phyloP scores from a whole-genome alignment of 768 basidiomycete species.

The Russula emetica region DNA sequence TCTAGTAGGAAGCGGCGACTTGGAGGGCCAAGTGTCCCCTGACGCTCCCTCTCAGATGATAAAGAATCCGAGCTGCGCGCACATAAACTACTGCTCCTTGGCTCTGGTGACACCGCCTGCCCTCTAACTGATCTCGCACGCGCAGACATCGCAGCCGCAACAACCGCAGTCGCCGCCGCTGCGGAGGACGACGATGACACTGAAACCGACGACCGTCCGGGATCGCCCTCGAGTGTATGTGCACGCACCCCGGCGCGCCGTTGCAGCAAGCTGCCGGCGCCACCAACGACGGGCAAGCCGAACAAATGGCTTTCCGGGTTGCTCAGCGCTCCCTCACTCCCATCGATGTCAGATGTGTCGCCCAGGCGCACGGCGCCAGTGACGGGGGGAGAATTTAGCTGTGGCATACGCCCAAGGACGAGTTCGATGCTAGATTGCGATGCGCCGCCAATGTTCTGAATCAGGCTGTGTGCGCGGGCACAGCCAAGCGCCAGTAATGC shows the following conservation, averaged over 20 bases:
- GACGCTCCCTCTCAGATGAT: constrained; percentile 13
- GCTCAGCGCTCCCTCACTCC: constrained; percentile 42
- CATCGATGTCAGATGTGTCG: constrained; percentile 41
- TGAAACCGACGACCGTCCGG: constrained; percentile 4
- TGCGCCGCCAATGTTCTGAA: constrained; percentile 59
- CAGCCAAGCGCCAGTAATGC: constrained; percentile 38
- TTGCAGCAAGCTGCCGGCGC: constrained; percentile 38
- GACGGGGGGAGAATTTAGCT: neutral
- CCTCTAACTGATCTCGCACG: constrained; percentile 3
- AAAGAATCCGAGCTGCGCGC: too few relatives aligned
- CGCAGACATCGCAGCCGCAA: neutral
- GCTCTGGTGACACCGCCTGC: constrained; percentile 8
- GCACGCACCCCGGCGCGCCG: constrained; percentile 25
- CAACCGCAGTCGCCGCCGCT: neutral
- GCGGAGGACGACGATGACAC: neutral
- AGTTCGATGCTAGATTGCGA: constrained; percentile 59
- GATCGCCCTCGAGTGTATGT: constrained; percentile 9
- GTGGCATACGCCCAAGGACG: constrained; percentile 35
- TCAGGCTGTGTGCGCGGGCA: constrained; percentile 61
- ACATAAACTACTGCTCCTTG: too few relatives aligned
- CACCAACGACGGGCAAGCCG: constrained; percentile 46
- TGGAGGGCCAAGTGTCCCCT: constrained; percentile 8
- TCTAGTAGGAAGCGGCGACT: too few relatives aligned
- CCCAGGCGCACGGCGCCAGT: neutral
- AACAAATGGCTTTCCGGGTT: constrained; percentile 72